These are phyloP conservation scores for Gentiana macrophylla DNA, from an alignment of 257 asterid genomes.

Conservation along the genomic window DNA sequence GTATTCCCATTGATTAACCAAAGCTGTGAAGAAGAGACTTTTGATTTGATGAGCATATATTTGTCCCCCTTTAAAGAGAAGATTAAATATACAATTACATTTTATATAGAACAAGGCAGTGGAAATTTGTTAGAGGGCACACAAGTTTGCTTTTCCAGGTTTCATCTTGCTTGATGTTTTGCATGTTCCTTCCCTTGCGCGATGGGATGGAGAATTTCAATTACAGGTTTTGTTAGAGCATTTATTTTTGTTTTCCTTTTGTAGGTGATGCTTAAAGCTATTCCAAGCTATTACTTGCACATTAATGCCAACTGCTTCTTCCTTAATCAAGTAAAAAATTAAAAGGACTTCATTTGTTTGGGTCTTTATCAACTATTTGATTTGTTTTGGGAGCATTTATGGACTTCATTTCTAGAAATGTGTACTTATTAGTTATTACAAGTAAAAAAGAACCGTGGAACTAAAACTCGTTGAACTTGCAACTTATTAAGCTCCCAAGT, in stretches of 20 bases:
- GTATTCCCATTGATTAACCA: too few species aligned
- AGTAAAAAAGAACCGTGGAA: constrained; percentile 8
- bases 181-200: constrained; percentile 15
- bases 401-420: constrained; percentile 25
- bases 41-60: constrained; percentile 4
- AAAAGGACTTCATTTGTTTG: constrained; percentile 20
- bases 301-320: constrained; percentile 18
- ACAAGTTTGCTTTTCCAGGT: constrained; percentile 3
- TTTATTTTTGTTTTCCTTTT: neutral
- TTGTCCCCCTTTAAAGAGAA: neutral
- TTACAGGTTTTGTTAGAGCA: constrained; percentile 16
- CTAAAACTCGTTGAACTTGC: neutral
- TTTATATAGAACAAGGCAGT: constrained; percentile 11
- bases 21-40: constrained; percentile 7
- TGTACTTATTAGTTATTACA: neutral
- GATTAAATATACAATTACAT: neutral
- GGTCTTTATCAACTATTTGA: constrained; percentile 35
- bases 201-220: constrained; percentile 8
- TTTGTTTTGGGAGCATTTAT: constrained; percentile 22
- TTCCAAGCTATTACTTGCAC: constrained; percentile 5
- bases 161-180: constrained; percentile 5
- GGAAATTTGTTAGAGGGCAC: constrained; percentile 9
- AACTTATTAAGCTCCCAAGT: constrained; percentile 6
- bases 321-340: constrained; percentile 25
- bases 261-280: constrained; percentile 17